phyloP scores from a whole-genome alignment of 2,329 filamentous ascomycete species.

The Fusarium sacchari region DNA sequence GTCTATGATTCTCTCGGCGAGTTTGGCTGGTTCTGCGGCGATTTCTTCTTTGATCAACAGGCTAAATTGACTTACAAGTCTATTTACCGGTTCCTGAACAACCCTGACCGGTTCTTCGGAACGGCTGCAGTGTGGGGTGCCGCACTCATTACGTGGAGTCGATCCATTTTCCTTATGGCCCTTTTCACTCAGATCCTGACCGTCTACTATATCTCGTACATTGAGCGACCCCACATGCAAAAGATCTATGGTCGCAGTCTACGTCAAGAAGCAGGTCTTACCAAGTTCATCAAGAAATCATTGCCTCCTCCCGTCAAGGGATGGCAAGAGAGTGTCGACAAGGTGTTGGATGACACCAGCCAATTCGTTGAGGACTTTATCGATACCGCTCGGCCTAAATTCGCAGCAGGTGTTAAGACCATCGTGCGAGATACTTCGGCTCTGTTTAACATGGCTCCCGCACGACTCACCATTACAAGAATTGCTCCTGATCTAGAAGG shows the following conservation, averaged over 20 bases:
- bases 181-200: slow-evolving; percentile 86
- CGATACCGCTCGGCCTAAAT: slow-evolving; percentile 83
- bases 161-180: slow-evolving; percentile 86
- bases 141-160: slow-evolving; percentile 91
- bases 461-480: slow-evolving; percentile 83
- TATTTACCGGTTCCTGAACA: slow-evolving; percentile 98
- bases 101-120: slow-evolving; percentile 93
- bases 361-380: slow-evolving; percentile 93
- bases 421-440: slow-evolving; percentile 89
- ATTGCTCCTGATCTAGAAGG: slow-evolving; percentile 84
- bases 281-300: slow-evolving; percentile 88
- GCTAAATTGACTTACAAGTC: slow-evolving; percentile 94
- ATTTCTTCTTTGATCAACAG: slow-evolving; percentile 95
- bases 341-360: slow-evolving; percentile 83
- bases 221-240: slow-evolving; percentile 97
- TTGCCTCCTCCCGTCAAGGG: slow-evolving; percentile 84
- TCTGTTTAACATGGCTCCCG: slow-evolving; percentile 89
- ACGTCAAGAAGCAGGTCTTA: slow-evolving; percentile 87
- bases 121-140: slow-evolving; percentile 96
- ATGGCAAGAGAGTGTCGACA: slow-evolving; percentile 88
- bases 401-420: slow-evolving; percentile 85
- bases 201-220: slow-evolving; percentile 87
- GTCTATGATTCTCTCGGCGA: slow-evolving; percentile 96
- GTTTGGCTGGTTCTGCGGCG: slow-evolving; percentile 98
- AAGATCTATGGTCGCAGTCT: slow-evolving; percentile 91